phyloP scores from a whole-genome alignment of 2,329 filamentous ascomycete genomes.

The Fusarium nisikadoi region DNA sequence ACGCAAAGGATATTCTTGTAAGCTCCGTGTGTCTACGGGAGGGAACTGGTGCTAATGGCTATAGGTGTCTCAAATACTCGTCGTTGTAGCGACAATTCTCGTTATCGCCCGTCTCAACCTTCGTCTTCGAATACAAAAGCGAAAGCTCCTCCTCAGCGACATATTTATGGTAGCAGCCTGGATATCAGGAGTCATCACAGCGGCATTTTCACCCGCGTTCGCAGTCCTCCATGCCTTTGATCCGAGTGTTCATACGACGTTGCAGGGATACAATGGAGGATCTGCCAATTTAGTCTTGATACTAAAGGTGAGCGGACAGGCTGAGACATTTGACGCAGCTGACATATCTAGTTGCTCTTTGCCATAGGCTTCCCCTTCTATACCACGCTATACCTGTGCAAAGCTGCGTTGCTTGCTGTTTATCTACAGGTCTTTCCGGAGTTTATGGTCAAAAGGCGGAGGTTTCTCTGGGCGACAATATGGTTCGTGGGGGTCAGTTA shows the following conservation, averaged over 20 bases:
- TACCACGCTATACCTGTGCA: slow-evolving; percentile 38
- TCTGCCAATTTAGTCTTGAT: neutral
- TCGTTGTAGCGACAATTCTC: slow-evolving; percentile 21
- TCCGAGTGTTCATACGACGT: slow-evolving; percentile 8
- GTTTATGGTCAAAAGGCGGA: slow-evolving; percentile 30
- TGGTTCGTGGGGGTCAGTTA: neutral
- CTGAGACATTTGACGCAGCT: fast-evolving
- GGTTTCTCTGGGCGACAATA: slow-evolving; percentile 22
- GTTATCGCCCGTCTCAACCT: slow-evolving; percentile 32
- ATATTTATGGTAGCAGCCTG: slow-evolving; percentile 34
- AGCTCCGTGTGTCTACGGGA: fast-evolving
- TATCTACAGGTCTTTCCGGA: slow-evolving; percentile 21
- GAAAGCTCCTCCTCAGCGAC: slow-evolving; percentile 24
- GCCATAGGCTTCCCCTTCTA: slow-evolving; percentile 29
- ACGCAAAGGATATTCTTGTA: slow-evolving; percentile 1
- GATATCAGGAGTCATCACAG: slow-evolving; percentile 8
- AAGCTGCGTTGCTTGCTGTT: slow-evolving; percentile 30
- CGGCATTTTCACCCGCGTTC: slow-evolving; percentile 15
- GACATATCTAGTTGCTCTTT: slow-evolving; percentile 19
- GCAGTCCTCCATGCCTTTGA: slow-evolving; percentile 15
- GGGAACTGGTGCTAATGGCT: neutral
- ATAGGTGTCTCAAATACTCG: slow-evolving; percentile 17
- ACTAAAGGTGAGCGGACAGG: neutral
- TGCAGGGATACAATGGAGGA: slow-evolving; percentile 11
- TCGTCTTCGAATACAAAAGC: slow-evolving; percentile 24